phyloP scores from a whole-genome alignment of 1,139 yeast genomes.

The Sugiyamaella xylanicola region DNA sequence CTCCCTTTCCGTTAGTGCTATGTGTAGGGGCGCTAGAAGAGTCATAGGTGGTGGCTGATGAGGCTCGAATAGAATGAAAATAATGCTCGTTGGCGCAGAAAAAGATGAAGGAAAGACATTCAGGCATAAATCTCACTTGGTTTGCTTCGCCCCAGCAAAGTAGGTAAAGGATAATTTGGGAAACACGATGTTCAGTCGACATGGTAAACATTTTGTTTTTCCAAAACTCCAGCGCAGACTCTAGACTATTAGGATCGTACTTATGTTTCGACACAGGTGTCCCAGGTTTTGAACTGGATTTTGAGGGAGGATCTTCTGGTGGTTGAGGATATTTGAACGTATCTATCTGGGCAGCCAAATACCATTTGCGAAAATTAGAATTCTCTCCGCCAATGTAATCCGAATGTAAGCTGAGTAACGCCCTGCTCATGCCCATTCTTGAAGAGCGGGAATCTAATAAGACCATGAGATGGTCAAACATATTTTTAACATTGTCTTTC shows the following conservation, averaged over 20 bases:
- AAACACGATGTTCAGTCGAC: slow-evolving; percentile 56
- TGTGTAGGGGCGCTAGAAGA: neutral
- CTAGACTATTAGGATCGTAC: slow-evolving; percentile 17
- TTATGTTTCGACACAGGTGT: neutral
- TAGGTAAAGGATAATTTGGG: slow-evolving; percentile 69
- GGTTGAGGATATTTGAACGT: slow-evolving; percentile 27
- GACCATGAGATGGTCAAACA: slow-evolving; percentile 76
- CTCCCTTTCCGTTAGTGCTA: neutral
- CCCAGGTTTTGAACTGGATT: neutral
- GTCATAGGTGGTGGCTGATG: neutral
- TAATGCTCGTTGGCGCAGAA: slow-evolving; percentile 76
- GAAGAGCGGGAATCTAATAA: slow-evolving; percentile 75
- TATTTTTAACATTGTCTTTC: slow-evolving; percentile 71
- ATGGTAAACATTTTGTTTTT: slow-evolving; percentile 57
- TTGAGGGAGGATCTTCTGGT: neutral
- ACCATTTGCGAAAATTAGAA: slow-evolving; percentile 71
- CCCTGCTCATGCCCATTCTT: slow-evolving; percentile 71
- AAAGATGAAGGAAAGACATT: slow-evolving; percentile 76
- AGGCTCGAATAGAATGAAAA: slow-evolving; percentile 32
- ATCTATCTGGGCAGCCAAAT: slow-evolving; percentile 66
- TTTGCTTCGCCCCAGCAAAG: slow-evolving; percentile 91
- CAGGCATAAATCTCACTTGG: slow-evolving; percentile 81
- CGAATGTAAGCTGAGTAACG: slow-evolving; percentile 68
- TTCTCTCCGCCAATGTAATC: slow-evolving; percentile 75
- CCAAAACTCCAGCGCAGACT: slow-evolving; percentile 57